Evolutionary conservation across 192 early-diverging fungal species (phyloP).

Genomic region (Umbelopsis sp.): DNA sequence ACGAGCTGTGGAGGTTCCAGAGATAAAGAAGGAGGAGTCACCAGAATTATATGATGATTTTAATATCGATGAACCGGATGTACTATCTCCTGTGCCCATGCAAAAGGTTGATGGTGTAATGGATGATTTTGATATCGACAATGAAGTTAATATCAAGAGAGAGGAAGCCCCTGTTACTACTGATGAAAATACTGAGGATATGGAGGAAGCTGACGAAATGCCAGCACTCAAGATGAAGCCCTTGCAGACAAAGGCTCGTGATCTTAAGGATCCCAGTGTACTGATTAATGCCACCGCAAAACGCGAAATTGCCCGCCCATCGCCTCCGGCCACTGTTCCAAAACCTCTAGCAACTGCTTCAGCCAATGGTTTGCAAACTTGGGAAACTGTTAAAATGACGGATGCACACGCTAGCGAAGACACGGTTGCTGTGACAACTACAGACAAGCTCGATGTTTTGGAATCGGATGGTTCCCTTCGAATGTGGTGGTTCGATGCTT

Average conservation of each 20-base stretch:
- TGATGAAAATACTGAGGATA: slow-evolving; percentile 22
- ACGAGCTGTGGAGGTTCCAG: background rate
- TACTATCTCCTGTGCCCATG: background rate
- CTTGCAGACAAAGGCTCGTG: slow-evolving; percentile 17
- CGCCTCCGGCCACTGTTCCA: background rate
- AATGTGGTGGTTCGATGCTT: slow-evolving; percentile 94
- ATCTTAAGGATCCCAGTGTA: background rate
- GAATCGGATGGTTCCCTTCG: slow-evolving; percentile 58
- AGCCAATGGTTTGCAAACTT: background rate
- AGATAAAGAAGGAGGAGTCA: background rate
- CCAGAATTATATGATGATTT: background rate
- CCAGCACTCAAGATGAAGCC: slow-evolving; percentile 21
- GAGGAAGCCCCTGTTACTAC: background rate
- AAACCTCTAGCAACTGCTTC: background rate
- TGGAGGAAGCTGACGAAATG: slow-evolving; percentile 17
- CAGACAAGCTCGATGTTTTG: slow-evolving; percentile 7
- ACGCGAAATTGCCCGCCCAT: background rate
- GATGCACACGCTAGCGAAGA: background rate
- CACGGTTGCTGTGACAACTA: background rate
- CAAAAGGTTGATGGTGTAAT: background rate
- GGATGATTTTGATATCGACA: background rate
- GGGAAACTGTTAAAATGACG: slow-evolving; percentile 12
- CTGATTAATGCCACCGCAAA: slow-evolving; percentile 5
- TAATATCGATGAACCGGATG: background rate
- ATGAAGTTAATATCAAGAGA: background rate